Percentiles rank a stretch among this genome's conserved stretches.
These are phyloP conservation scores for Tuber brumale DNA, from an alignment of 495 filamentous ascomycete genomes.

Conservation along the genomic window DNA sequence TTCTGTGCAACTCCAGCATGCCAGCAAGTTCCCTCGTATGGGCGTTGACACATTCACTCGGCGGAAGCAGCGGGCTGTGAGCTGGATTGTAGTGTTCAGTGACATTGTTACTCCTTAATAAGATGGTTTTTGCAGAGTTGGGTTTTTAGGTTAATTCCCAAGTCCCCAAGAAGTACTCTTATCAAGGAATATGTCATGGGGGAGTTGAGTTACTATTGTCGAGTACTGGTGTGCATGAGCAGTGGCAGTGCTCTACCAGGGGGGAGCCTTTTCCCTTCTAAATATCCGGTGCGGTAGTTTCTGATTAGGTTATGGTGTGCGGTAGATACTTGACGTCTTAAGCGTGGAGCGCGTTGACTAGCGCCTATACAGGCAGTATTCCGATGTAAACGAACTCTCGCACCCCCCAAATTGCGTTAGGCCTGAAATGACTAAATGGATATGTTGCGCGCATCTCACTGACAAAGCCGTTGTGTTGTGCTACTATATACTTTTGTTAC, in stretches of 20 bases:
- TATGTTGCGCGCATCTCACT: background rate
- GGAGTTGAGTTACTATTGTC: too few species aligned
- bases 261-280: background rate
- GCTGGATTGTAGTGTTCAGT: background rate
- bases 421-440: background rate
- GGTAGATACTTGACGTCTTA: background rate
- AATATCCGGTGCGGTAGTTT: background rate
- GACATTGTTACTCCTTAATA: background rate
- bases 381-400: background rate
- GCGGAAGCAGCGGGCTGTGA: background rate
- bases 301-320: background rate
- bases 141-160: background rate
- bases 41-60: background rate
- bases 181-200: background rate
- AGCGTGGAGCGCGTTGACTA: background rate
- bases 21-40: background rate
- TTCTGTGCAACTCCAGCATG: background rate
- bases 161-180: background rate
- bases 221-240: too few species aligned
- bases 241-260: too few species aligned
- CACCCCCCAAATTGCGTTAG: background rate
- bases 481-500: background rate
- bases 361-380: background rate
- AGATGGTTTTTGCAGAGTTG: background rate
- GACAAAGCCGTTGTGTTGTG: background rate